Evolutionary conservation across 1,284 basidiomycete genomes (phyloP).

Genomic region (Testicularia cyperi): DNA sequence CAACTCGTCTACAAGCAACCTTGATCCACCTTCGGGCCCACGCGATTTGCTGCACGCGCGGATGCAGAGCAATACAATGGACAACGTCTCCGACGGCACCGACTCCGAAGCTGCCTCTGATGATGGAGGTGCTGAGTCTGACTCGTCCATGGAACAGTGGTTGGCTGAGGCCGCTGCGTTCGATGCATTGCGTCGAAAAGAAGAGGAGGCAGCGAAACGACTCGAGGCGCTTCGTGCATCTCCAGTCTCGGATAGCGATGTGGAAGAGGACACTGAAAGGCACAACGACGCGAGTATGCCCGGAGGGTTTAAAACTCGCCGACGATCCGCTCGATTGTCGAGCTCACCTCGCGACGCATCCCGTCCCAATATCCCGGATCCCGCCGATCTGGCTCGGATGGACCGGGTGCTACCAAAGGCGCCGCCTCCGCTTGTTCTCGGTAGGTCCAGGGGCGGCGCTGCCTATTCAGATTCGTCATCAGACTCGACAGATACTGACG

Average conservation of each 20-base stretch:
- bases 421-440: conserved; percentile 37
- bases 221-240: conserved; percentile 13
- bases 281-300: conserved; percentile 20
- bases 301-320: conserved; percentile 10
- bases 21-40: no score
- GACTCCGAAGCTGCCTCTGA: background rate
- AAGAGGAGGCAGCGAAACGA: conserved; percentile 27
- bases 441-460: conserved; percentile 39
- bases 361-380: conserved; percentile 27
- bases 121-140: conserved; percentile 23
- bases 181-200: conserved; percentile 31
- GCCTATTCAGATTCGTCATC: conserved; percentile 42
- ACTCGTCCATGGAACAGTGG: conserved; percentile 41
- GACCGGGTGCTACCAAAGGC: conserved; percentile 29
- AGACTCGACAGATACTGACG: conserved; percentile 29
- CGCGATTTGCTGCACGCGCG: background rate
- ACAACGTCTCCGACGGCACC: conserved; percentile 1
- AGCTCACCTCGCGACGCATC: no score
- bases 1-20: no score
- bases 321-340: no score
- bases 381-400: conserved; percentile 19
- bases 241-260: conserved; percentile 11
- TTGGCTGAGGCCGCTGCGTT: conserved; percentile 35
- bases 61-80: background rate
- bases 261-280: no score